Base-by-base conservation (phyloP, 768 basidiomycete species). In the Suillus ampliporus region DNA sequence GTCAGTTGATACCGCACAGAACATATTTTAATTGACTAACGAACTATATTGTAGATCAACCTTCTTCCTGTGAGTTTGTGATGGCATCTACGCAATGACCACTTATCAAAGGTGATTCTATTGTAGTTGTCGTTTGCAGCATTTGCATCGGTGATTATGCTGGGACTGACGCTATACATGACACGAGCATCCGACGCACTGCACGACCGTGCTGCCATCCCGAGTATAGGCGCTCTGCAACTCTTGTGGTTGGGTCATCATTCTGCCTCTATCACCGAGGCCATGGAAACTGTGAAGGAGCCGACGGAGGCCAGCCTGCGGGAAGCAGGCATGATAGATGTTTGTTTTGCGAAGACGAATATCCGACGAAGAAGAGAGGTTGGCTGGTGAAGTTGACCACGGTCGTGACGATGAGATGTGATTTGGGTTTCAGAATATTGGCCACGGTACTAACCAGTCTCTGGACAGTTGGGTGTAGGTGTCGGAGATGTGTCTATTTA, bases 181-280 rank as follows among this genome's bases (percentile, higher is more conserved):
- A 52, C 23, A 7, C 17, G 60, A 37, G 23, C 40, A 23, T 40
- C 21, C 21, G 9, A 46, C n/a, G 48, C 34, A 34, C 19, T 21
- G 3, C 15, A 11, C 38, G 38, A 23, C 34, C 44, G 19, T 28
- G 31, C 38, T 58, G 23, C 48, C 17, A 53, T 53, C 17, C 37
- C 31, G 7, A 15, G 41, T 7, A 34, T 23, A 19, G 60, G 63
- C 2, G 41, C 61, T 14, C 23, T 64, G 28, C 63, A 64, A 19
- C 28, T 54, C 34, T 23, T 64, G 23, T 64, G 63, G 63, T 35
- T 64, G 5, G 48, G 47, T n/a, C 54, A 48, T 31, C 44, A 60
- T 38, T 61, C 54, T 2, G 43, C 52, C 23, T 34, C 37, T 15
- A 21, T 61, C 31, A 35, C 28, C 3, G 34, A 56, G 14, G 43